Evolutionary conservation across 805 yeast species (phyloP), one percentile per base, ranked within the genome.

Genomic region (Isabelozyma pseudorhagii): DNA sequence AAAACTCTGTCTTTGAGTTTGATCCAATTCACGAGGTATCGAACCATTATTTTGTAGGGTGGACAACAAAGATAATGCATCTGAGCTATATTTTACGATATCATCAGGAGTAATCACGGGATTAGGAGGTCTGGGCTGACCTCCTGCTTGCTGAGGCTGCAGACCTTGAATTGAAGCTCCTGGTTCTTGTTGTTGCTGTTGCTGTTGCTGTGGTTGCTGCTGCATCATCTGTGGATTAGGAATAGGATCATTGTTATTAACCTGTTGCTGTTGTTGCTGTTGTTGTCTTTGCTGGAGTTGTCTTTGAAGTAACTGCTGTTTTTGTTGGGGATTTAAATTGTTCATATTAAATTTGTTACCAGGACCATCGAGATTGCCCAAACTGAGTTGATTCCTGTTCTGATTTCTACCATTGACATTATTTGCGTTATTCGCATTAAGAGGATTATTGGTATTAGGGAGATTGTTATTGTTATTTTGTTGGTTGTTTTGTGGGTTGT

Each of bases 61-160:
- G 17, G 56, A 48, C 48, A 74, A 63, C 27, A 71, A 55, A n/a
- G 66, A 61, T 69, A 73, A 60, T 2, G 79, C 79, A 43, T 71
- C 77, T 8, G 67, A 57, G 38, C 67, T 64, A 55, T 71, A 71
- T 55, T 72, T 70, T 51, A 60, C 57, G 40, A 70, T 61, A 50
- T 74, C 79, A 46, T 72, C 74, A 7, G 66, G 71, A 11, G 73
- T 66, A 17, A 70, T 65, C 42, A 58, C 63, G 42, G 66, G 62
- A 50, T 60, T 62, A 4, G 74, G 75, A 3, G 63, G 66, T 45
- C 64, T 60, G 28, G 39, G 56, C 29, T 41, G 61, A 40, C 45
- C 59, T 34, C 51, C 61, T 36, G 51, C 64, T 25, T 57, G 63
- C 38, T 62, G 67, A 39, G 61, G 66, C 21, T 48, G 59, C 29